Evolutionary conservation across 2,329 filamentous ascomycete genomes (phyloP).

Genomic region (Cryoendolithus antarcticus): DNA sequence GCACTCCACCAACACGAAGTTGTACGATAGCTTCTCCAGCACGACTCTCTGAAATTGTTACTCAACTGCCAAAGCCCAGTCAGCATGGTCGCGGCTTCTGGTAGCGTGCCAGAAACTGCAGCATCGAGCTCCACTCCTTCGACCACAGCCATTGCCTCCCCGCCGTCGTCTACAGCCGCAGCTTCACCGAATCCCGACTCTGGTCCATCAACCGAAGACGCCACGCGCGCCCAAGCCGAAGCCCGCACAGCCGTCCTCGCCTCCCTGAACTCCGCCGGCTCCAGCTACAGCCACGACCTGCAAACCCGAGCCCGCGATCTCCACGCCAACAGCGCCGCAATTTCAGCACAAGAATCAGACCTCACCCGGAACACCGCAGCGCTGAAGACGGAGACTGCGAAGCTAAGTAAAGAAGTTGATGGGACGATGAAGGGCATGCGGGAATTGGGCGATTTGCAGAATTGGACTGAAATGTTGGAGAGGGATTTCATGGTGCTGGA

Average conservation of each 20-base stretch:
- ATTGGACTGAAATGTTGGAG: conserved; percentile 72
- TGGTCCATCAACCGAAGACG: conserved; percentile 2
- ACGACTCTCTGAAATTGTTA: too few relatives aligned
- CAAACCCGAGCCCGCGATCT: conserved; percentile 55
- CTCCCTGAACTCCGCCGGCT: conserved; percentile 45
- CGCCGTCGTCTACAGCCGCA: too few relatives aligned
- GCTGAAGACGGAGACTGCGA: conserved; percentile 50
- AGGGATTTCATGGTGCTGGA: conserved; percentile 25
- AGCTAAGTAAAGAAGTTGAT: conserved; percentile 51
- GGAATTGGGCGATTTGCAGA: conserved; percentile 71
- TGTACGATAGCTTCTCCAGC: too few relatives aligned
- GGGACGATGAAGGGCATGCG: conserved; percentile 55
- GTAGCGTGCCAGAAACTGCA: too few relatives aligned
- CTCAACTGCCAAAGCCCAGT: too few relatives aligned
- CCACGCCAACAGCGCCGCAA: conserved; percentile 55
- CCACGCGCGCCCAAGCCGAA: conserved; percentile 29
- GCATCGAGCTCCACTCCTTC: too few relatives aligned
- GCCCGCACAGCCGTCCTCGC: conserved; percentile 40
- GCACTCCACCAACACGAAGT: too few relatives aligned
- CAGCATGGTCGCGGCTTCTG: too few relatives aligned
- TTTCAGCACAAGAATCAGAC: conserved; percentile 51
- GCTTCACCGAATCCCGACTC: too few relatives aligned
- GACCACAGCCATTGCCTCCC: too few relatives aligned
- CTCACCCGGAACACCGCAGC: conserved; percentile 37
- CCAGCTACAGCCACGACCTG: conserved; percentile 57